phyloP scores from a whole-genome alignment of 2,329 filamentous ascomycete species.

The Penicillium decumbens region DNA sequence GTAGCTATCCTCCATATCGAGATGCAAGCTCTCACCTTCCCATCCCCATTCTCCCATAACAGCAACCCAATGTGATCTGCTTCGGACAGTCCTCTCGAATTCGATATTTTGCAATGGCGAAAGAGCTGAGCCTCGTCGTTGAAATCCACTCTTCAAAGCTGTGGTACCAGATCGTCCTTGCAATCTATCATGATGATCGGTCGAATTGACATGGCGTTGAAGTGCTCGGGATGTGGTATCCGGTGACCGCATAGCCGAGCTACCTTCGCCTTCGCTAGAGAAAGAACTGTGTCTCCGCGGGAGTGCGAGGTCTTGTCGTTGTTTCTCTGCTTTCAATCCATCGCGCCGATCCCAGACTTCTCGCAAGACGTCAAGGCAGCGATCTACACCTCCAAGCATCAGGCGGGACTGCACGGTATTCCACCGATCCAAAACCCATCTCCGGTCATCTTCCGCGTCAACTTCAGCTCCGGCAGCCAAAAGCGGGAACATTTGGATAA shows the following conservation, averaged over 20 bases:
- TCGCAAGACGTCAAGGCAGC: conserved; percentile 59
- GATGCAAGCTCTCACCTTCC: conserved; percentile 53
- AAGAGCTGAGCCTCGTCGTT: conserved; percentile 29
- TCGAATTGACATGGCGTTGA: conserved; percentile 20
- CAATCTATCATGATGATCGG: conserved; percentile 25
- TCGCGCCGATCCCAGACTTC: conserved; percentile 65
- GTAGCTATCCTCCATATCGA: too few relatives aligned
- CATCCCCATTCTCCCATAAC: conserved; percentile 70
- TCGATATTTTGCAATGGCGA: conserved; percentile 46
- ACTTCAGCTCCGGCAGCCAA: conserved; percentile 64
- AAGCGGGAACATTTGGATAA: conserved; percentile 66
- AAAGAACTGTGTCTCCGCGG: conserved; percentile 1
- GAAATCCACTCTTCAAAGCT: conserved; percentile 10
- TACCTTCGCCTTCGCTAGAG: conserved; percentile 3
- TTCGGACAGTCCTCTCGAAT: conserved; percentile 60
- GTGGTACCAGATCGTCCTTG: conserved; percentile 9
- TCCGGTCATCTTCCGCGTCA: conserved; percentile 54
- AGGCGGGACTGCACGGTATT: conserved; percentile 56
- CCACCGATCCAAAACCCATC: conserved; percentile 63
- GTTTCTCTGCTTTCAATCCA: conserved; percentile 44
- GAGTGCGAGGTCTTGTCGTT: conserved; percentile 2
- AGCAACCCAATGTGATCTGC: conserved; percentile 63
- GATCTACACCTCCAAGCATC: conserved; percentile 64
- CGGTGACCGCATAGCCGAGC: conserved; percentile 20
- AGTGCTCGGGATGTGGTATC: conserved; percentile 7